A percentile compares a stretch with the other conserved stretches of the same genome.
These are phyloP conservation scores for Phytophthora melonis DNA, from an alignment of 352 stramenopile genomes.

Conservation along the genomic window DNA sequence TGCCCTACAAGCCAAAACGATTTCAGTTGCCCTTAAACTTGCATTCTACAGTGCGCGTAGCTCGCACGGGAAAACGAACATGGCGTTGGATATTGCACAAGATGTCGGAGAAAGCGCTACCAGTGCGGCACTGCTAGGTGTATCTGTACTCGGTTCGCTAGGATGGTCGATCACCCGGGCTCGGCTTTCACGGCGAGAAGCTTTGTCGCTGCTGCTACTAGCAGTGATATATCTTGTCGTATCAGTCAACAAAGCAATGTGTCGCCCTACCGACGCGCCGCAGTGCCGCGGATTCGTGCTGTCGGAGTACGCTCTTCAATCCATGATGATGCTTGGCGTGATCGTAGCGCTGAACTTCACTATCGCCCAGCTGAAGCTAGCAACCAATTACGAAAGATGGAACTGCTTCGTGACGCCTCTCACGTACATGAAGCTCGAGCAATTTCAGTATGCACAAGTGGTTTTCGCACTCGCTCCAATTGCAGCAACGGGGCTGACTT, in stretches of 20 bases:
- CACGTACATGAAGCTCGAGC: conserved; percentile 78
- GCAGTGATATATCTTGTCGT: conserved; percentile 55
- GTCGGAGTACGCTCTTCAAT: conserved; percentile 72
- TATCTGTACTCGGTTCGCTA: conserved; percentile 63
- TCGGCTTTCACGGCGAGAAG: conserved; percentile 51
- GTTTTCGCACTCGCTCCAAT: background rate
- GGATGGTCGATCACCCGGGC: conserved; percentile 73
- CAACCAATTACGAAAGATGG: conserved; percentile 63
- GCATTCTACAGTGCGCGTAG: conserved; percentile 65
- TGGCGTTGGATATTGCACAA: conserved; percentile 42
- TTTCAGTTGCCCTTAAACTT: conserved; percentile 63
- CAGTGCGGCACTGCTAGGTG: conserved; percentile 48
- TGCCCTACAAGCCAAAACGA: conserved; percentile 54
- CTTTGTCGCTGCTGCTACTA: conserved; percentile 42
- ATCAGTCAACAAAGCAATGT: conserved; percentile 56
- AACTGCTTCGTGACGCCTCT: conserved; percentile 65
- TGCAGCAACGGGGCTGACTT: background rate
- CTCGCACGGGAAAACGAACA: conserved; percentile 35
- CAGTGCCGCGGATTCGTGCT: conserved; percentile 72
- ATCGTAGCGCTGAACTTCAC: conserved; percentile 78
- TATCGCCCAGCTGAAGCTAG: conserved; percentile 58
- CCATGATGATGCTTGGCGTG: conserved; percentile 70
- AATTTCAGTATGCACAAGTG: conserved; percentile 56
- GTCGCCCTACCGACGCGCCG: conserved; percentile 43
- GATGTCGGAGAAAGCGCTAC: conserved; percentile 51